Conservation (phyloP, 2,329 filamentous ascomycete species). For the Hypoxylon sp. region DNA sequence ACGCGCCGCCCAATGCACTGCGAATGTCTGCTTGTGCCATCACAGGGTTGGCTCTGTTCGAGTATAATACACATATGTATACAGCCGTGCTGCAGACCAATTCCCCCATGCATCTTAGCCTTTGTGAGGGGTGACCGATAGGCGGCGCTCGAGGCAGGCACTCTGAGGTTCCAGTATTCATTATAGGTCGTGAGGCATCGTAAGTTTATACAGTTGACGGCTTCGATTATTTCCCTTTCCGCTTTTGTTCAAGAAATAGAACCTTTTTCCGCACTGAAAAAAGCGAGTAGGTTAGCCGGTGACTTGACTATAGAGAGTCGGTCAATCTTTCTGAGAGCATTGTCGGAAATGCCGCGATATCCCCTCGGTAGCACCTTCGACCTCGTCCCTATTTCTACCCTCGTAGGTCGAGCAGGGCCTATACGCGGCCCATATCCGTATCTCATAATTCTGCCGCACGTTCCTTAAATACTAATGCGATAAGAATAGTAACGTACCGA, state of each 20-base stretch:
- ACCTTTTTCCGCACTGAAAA: conserved; percentile 89
- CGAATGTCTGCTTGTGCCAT: conserved; percentile 5
- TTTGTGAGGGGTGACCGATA: background rate
- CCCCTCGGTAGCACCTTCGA: background rate
- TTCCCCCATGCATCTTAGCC: background rate
- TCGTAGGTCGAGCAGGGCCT: background rate
- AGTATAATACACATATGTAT: conserved; percentile 39
- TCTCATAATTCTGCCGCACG: background rate
- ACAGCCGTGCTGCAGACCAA: conserved; percentile 14
- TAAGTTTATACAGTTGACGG: conserved; percentile 29
- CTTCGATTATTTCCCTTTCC: conserved; percentile 71
- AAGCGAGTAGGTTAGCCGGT: conserved; percentile 1
- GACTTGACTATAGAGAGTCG: background rate
- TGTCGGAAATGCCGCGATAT: background rate
- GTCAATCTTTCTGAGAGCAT: background rate
- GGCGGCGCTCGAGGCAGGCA: background rate
- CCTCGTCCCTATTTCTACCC: background rate
- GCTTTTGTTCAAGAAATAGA: conserved; percentile 93
- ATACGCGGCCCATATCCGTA: background rate
- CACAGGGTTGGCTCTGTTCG: background rate
- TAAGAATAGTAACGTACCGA: conserved; percentile 71
- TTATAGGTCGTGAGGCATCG: conserved; percentile 24
- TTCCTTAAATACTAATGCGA: background rate
- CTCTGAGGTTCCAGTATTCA: background rate
- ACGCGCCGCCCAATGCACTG: conserved; percentile 18